A percentile compares a stretch with the other conserved stretches of the same genome.
phyloP scores from a whole-genome alignment of 2,329 filamentous ascomycete genomes.

The Aureobasidium sp. region DNA sequence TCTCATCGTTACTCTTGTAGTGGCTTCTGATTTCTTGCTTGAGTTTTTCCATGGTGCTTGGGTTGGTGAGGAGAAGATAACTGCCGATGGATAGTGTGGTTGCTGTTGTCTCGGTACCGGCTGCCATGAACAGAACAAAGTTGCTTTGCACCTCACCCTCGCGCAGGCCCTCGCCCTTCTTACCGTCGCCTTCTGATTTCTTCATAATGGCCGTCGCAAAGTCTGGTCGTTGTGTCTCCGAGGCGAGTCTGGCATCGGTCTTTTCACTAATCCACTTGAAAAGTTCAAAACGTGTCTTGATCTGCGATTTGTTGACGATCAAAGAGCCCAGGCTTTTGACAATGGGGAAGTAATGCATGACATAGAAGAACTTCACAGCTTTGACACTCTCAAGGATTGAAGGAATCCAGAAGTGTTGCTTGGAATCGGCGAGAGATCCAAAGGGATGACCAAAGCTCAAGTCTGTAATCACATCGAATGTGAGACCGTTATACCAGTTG shows the following conservation, averaged over 20 bases:
- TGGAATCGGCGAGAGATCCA: constrained; percentile 22
- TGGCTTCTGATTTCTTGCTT: constrained; percentile 35
- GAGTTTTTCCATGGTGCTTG: constrained; percentile 32
- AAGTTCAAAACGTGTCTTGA: constrained; percentile 22
- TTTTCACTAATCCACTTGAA: constrained; percentile 22
- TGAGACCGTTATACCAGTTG: constrained; percentile 31
- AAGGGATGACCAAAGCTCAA: constrained; percentile 29
- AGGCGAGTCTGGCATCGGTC: constrained; percentile 23
- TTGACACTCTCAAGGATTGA: constrained; percentile 23
- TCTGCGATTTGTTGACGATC: constrained; percentile 19
- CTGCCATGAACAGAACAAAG: constrained; percentile 19
- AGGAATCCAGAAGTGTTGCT: constrained; percentile 28
- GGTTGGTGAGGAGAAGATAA: constrained; percentile 37
- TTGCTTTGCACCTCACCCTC: background rate
- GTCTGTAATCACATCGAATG: constrained; percentile 35
- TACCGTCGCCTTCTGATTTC: constrained; percentile 16
- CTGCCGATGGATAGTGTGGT: constrained; percentile 37
- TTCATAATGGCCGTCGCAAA: constrained; percentile 21
- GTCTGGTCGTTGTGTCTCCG: constrained; percentile 24
- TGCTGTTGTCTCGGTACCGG: constrained; percentile 47
- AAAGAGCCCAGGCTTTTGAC: constrained; percentile 15
- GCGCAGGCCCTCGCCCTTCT: constrained; percentile 19
- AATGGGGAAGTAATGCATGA: constrained; percentile 24
- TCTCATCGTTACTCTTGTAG: constrained; percentile 29
- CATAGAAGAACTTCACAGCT: constrained; percentile 23